Base-by-base conservation (phyloP, 2,329 filamentous ascomycete genomes). In the Penicillium sp. region DNA sequence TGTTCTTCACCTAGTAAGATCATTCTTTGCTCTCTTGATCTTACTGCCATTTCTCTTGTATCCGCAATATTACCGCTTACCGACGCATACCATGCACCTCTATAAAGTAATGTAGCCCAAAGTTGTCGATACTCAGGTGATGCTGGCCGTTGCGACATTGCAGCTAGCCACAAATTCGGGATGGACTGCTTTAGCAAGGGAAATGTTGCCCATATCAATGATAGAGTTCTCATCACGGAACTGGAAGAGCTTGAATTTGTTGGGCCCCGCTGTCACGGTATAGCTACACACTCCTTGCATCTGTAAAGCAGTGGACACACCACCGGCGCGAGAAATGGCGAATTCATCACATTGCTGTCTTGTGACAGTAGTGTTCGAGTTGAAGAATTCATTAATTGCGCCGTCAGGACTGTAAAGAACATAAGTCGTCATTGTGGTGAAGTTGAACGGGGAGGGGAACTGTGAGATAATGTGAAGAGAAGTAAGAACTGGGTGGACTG, bases 221-320 rank as follows among this genome's bases (percentile, higher is more conserved):
- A 12, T 37, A 48, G 51, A 61, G 29, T 54, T 14, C 44, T 54
- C 27, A 23, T 40, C 51, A 40, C 58, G 44, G 27, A 60, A 60
- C 45, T 60, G 45, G 53, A 60, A 51, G 44, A 60, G 29, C 46
- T 46, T 57, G 15, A 48, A 37, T 20, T 54, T 54, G 11, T 55
- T 40, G 5, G 49, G 44, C 6, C 57, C 54, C 23, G 55, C 57
- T 51, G 31, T 44, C 35, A 60, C 49, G 37, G 52, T 60, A 51
- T 60, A 57, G 49, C 57, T 55, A 6, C 46, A 55, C 26, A 51
- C 55, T 51, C 57, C 57, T 40, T 60, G 55, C 45, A 55, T 49
- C 37, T 51, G 27, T 37, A 61, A 51, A 47, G 52, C 15, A 37
- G 45, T 49, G 22, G 52, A 50, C 20, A 35, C 20, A 27, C 37